Percentiles rank a stretch among this genome's conserved stretches.
These are phyloP conservation scores for Schrenkiella parvula DNA, from an alignment of 345 rosid genomes.

Conservation along the genomic window DNA sequence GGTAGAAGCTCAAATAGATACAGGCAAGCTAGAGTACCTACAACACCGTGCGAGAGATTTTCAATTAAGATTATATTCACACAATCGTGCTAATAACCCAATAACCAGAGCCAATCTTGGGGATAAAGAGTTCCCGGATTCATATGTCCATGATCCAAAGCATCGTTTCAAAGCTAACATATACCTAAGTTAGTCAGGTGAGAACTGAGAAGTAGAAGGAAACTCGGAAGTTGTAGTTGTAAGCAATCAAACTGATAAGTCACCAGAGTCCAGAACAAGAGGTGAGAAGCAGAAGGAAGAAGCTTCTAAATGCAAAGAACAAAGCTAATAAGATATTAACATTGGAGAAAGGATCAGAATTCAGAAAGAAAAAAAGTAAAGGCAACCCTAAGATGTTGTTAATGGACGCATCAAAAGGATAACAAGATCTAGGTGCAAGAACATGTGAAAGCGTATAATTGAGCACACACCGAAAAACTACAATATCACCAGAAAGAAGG, in stretches of 20 bases:
- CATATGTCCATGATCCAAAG: too few relatives aligned
- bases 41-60: not conserved
- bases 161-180: too few relatives aligned
- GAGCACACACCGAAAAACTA: not conserved
- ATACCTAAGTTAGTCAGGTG: too few relatives aligned
- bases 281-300: not conserved
- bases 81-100: not conserved
- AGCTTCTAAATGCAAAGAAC: not conserved
- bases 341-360: not conserved
- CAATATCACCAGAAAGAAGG: not conserved
- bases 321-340: not conserved
- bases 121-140: not conserved
- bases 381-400: too few relatives aligned
- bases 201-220: too few relatives aligned
- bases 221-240: too few relatives aligned
- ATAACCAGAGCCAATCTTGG: not conserved
- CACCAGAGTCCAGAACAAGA: not conserved
- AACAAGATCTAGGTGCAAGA: too few relatives aligned
- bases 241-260: too few relatives aligned
- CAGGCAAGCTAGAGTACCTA: constrained; percentile 3
- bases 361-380: too few relatives aligned
- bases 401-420: too few relatives aligned
- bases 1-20: not conserved
- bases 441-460: not conserved
- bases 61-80: not conserved